These are phyloP conservation scores for Chrysanthemum lavandulifolium DNA, from an alignment of 129 eudicot species.

Conservation along the genomic window DNA sequence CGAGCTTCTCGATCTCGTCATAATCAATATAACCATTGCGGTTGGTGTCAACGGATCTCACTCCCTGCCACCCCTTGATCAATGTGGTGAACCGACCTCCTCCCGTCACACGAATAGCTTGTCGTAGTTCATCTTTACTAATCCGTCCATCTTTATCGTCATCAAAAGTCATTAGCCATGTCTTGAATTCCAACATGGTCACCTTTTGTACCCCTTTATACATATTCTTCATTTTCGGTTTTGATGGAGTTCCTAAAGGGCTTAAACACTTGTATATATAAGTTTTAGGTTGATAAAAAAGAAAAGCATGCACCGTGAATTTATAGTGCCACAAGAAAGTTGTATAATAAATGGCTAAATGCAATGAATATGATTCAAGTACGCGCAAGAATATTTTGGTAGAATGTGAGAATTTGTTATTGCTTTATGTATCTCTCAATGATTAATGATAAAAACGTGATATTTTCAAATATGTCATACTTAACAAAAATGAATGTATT, in stretches of 20 bases:
- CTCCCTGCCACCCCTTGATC: constrained; percentile 10
- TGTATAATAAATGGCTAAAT: not conserved
- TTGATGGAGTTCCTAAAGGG: not conserved
- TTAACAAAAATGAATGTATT: not conserved
- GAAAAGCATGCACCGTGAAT: not conserved
- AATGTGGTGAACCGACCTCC: constrained; percentile 12
- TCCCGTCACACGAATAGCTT: constrained; percentile 8
- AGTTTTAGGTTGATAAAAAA: not conserved
- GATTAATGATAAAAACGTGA: not conserved
- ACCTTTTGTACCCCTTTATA: not conserved
- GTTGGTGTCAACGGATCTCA: not conserved
- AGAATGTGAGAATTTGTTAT: not conserved
- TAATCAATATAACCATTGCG: constrained; percentile 10
- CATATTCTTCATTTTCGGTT: not conserved
- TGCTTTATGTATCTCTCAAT: not conserved
- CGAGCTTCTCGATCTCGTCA: constrained; percentile 8
- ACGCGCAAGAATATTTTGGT: not conserved
- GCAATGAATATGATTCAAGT: not conserved
- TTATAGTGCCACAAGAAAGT: not conserved
- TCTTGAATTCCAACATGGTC: constrained; percentile 12
- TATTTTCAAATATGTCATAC: no score
- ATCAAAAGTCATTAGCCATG: constrained; percentile 17
- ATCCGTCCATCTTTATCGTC: constrained; percentile 10
- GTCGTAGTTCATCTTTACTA: constrained; percentile 9
- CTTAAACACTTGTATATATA: not conserved